A percentile compares a stretch with the other conserved stretches of the same genome.
Conservation (phyloP, 2,329 filamentous ascomycete species). For the Talaromyces pinophilus region DNA sequence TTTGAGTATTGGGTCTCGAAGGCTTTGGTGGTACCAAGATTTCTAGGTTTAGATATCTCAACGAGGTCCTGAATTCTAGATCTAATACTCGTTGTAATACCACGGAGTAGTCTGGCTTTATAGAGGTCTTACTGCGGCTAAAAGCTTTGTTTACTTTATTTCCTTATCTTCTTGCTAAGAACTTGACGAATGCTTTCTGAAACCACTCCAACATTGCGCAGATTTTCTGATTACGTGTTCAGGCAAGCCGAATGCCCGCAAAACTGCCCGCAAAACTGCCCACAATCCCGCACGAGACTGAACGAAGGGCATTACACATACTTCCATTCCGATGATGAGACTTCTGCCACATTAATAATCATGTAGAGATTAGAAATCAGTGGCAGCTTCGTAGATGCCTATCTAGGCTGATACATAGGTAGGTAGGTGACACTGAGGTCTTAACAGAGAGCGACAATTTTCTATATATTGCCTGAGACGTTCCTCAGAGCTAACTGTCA, state of each 20-base stretch:
- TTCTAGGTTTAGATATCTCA: not conserved
- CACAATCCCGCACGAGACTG: not conserved
- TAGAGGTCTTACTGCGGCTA: not conserved
- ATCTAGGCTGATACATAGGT: too few species aligned
- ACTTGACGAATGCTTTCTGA: not conserved
- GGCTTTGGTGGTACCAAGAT: not conserved
- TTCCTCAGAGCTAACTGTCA: not conserved
- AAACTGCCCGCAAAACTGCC: not conserved
- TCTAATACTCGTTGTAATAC: not conserved
- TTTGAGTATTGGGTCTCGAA: not conserved
- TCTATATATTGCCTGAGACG: not conserved
- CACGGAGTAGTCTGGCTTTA: not conserved
- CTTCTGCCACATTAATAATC: not conserved
- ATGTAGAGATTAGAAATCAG: not conserved
- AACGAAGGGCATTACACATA: not conserved
- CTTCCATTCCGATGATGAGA: not conserved
- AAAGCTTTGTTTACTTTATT: not conserved
- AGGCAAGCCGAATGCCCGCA: slow-evolving; percentile 1
- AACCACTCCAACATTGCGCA: not conserved
- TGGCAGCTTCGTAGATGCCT: not conserved
- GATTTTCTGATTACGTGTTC: not conserved
- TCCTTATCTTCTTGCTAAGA: not conserved
- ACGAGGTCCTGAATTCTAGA: not conserved
- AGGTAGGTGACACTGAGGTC: not conserved
- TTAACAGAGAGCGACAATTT: not conserved